phyloP scores from a whole-genome alignment of 1,284 basidiomycete species.

The Schizophyllum commune region DNA sequence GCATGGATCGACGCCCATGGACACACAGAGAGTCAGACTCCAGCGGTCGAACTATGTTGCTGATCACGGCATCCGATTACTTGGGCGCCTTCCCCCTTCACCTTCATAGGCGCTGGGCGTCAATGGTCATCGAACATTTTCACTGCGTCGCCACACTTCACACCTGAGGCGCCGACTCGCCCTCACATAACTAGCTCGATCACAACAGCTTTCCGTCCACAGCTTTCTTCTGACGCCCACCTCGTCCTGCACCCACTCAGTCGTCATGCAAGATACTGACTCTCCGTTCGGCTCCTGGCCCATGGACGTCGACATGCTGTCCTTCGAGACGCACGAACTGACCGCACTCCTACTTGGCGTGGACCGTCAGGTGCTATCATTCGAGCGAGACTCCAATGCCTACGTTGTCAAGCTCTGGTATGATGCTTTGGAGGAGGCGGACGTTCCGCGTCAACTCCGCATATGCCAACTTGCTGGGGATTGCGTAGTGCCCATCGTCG shows the following conservation, averaged over 20 bases:
- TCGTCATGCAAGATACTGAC: background rate
- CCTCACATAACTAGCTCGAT: background rate
- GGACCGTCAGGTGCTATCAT: background rate
- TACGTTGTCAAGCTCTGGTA: background rate
- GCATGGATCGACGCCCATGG: too few relatives aligned
- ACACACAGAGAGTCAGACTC: too few relatives aligned
- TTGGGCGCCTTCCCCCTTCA: too few relatives aligned
- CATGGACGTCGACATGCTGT: background rate
- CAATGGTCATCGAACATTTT: too few relatives aligned
- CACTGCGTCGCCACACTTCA: too few relatives aligned
- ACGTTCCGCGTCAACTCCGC: background rate
- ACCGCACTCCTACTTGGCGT: background rate
- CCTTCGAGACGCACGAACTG: background rate
- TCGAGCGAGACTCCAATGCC: background rate
- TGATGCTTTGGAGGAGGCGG: background rate
- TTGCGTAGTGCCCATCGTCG: conserved; percentile 4
- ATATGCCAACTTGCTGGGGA: background rate
- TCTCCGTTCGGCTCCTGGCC: background rate
- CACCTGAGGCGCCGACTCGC: too few relatives aligned
- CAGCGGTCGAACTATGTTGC: too few relatives aligned
- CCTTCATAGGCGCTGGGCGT: too few relatives aligned
- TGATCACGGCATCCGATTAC: too few relatives aligned
- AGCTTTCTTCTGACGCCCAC: background rate
- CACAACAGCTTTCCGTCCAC: background rate
- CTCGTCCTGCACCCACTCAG: background rate